phyloP scores from a whole-genome alignment of 164 flowering plant genomes.

The Vitis rupestris region DNA sequence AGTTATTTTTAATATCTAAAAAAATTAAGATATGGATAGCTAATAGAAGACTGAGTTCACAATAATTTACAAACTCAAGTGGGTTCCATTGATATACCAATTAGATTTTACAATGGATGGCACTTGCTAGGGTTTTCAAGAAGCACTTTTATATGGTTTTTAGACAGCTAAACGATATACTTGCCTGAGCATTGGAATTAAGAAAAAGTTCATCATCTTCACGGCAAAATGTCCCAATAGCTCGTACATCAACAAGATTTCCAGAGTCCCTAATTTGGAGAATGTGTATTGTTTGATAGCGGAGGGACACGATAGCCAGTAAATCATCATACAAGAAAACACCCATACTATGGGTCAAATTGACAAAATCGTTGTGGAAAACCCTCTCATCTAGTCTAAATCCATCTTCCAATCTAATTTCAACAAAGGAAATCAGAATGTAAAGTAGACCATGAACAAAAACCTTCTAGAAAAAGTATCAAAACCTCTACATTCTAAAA shows the following conservation, averaged over 20 bases:
- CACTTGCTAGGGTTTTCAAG: too few species aligned
- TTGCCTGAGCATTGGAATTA: slow-evolving; percentile 82
- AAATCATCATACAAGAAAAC: slow-evolving; percentile 96
- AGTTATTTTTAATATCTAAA: too few species aligned
- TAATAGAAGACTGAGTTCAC: too few species aligned
- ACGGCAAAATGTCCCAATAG: slow-evolving; percentile 77
- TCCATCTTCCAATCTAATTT: slow-evolving; percentile 83
- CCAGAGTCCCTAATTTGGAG: slow-evolving; percentile 84
- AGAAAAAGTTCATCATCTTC: slow-evolving; percentile 98
- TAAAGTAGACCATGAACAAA: not conserved
- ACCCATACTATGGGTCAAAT: slow-evolving; percentile 76
- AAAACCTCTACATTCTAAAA: too few species aligned
- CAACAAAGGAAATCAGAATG: slow-evolving; percentile 8
- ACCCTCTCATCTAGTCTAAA: slow-evolving; percentile 76
- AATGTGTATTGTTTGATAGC: slow-evolving; percentile 86
- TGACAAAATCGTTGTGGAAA: slow-evolving; percentile 80
- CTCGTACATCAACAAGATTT: slow-evolving; percentile 78
- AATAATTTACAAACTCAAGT: too few species aligned
- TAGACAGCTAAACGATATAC: slow-evolving; percentile 17
- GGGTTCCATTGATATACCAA: too few species aligned
- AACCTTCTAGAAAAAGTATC: not conserved
- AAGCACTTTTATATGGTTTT: not conserved
- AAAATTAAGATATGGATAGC: too few species aligned
- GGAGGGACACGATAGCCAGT: slow-evolving; percentile 67
- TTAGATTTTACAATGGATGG: too few species aligned